Evolutionary conservation across 495 filamentous ascomycete genomes (phyloP), one percentile per base, ranked within the genome.

Genomic region (Delitschia confertaspora): DNA sequence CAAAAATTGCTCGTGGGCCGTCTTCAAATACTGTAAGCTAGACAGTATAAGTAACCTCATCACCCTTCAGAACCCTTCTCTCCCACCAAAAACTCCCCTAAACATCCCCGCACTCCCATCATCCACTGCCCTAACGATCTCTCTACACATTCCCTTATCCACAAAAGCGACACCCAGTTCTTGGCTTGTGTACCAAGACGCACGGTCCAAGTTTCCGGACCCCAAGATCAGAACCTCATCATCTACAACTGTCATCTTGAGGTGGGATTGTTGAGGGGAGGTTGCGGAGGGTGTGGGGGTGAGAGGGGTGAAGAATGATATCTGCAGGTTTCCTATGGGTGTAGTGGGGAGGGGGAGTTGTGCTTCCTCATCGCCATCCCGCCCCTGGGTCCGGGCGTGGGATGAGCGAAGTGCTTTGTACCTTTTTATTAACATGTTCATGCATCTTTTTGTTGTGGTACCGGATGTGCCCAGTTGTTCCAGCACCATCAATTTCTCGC

Each of bases 101-200:
- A 42, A n/a, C 25, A 73, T 60, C n/a, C 60, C 63, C 0, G 60
- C 56, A 30, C 78, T 46, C 19, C 58, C 69, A n/a, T 42, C 38
- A 3, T 67, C 66, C 13, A 77, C 61, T 18, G 55, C 56, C 42
- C 44, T 39, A 51, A 62, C n/a, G 81, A 56, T 8, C 37, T 45
- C 6, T 30, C 52, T 16, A 69, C 73, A n/a, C 33, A 80, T 56
- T 6, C 60, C 63, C 7, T 32, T 39, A 8, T 64, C 68, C 19
- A 79, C 66, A 39, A 86, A 73, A 18, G 79, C 67, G 16, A 88
- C 62, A 19, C 80, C 81, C n/a, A 85, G 62, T 61, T 88, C 83
- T 61, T 85, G 82, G 50, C 76, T 81, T 8, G 82, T 85, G 51
- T 68, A 84, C 78, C 79, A 85, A 55, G 78, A 83, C 13, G 83